These are phyloP conservation scores for Ajuga chamaepitys DNA, from an alignment of 257 asterid genomes.

Conservation along the genomic window DNA sequence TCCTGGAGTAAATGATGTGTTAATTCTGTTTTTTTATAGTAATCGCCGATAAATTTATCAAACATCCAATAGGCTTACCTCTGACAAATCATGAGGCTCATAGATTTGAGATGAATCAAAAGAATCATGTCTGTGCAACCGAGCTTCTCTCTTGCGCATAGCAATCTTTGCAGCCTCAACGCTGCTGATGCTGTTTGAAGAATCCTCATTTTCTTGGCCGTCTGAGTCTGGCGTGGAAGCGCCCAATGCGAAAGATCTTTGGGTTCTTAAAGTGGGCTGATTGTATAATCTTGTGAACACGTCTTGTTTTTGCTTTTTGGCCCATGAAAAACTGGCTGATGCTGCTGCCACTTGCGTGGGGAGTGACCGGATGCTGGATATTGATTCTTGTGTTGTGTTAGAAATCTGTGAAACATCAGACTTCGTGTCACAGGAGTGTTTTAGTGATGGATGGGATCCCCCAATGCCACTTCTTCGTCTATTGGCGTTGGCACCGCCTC, in stretches of 20 bases:
- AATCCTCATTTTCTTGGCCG: slow-evolving; percentile 26
- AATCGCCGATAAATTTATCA: background rate
- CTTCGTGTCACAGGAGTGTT: slow-evolving; percentile 48
- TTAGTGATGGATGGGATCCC: slow-evolving; percentile 34
- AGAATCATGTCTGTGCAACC: slow-evolving; percentile 28
- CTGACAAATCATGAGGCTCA: slow-evolving; percentile 29
- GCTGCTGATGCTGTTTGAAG: slow-evolving; percentile 9
- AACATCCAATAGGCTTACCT: slow-evolving; percentile 18
- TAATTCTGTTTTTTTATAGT: background rate
- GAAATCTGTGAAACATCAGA: slow-evolving; percentile 70
- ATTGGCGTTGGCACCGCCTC: slow-evolving; percentile 7
- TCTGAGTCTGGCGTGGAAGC: slow-evolving; percentile 30
- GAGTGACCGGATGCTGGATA: slow-evolving; percentile 44
- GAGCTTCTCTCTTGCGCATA: slow-evolving; percentile 19
- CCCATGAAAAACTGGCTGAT: slow-evolving; percentile 48
- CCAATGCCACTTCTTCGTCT: slow-evolving; percentile 44
- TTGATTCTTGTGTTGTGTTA: slow-evolving; percentile 46
- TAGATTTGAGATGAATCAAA: slow-evolving; percentile 41
- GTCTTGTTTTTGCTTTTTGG: slow-evolving; percentile 39
- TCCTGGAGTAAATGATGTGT: slow-evolving; percentile 26
- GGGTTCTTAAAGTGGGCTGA: slow-evolving; percentile 29
- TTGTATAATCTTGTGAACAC: slow-evolving; percentile 35
- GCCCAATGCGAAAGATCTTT: slow-evolving; percentile 14
- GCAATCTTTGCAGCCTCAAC: slow-evolving; percentile 23
- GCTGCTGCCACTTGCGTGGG: slow-evolving; percentile 44